phyloP scores from a whole-genome alignment of 1,284 basidiomycete genomes.

The Veloboletus limbatus region DNA sequence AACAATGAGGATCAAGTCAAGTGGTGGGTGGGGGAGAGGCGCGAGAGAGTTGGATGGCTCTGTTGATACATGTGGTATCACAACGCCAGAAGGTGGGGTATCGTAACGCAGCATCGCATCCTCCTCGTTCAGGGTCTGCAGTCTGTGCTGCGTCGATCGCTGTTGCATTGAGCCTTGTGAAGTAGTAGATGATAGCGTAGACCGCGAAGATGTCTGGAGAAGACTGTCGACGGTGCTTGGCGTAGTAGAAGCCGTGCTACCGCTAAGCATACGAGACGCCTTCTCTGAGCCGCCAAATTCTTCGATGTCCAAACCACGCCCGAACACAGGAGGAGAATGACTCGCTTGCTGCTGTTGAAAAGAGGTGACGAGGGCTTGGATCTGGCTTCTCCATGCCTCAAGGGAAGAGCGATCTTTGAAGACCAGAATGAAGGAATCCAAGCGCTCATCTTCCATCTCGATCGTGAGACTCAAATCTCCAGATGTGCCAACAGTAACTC shows the following conservation, averaged over 20 bases:
- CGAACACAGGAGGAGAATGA: constrained; percentile 36
- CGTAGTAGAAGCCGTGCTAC: constrained; percentile 63
- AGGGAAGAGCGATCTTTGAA: constrained; percentile 89
- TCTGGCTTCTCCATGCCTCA: constrained; percentile 82
- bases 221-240: constrained; percentile 69
- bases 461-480: constrained; percentile 89
- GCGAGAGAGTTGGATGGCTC: constrained; percentile 75
- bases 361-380: constrained; percentile 69
- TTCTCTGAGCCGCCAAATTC: constrained; percentile 76
- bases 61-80: constrained; percentile 73
- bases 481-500: constrained; percentile 74
- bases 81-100: constrained; percentile 46
- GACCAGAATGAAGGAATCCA: constrained; percentile 92
- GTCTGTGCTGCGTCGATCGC: constrained; percentile 43
- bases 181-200: constrained; percentile 66
- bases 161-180: constrained; percentile 57
- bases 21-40: constrained; percentile 79
- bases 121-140: constrained; percentile 68
- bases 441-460: constrained; percentile 89
- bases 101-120: constrained; percentile 60
- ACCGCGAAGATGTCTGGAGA: constrained; percentile 62
- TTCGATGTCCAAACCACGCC: constrained; percentile 55
- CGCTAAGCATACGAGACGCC: constrained; percentile 74
- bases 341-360: constrained; percentile 47
- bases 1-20: constrained; percentile 91